These are phyloP conservation scores for Epichloe brachyelytri DNA, from an alignment of 2,329 filamentous ascomycete species.

Conservation along the genomic window DNA sequence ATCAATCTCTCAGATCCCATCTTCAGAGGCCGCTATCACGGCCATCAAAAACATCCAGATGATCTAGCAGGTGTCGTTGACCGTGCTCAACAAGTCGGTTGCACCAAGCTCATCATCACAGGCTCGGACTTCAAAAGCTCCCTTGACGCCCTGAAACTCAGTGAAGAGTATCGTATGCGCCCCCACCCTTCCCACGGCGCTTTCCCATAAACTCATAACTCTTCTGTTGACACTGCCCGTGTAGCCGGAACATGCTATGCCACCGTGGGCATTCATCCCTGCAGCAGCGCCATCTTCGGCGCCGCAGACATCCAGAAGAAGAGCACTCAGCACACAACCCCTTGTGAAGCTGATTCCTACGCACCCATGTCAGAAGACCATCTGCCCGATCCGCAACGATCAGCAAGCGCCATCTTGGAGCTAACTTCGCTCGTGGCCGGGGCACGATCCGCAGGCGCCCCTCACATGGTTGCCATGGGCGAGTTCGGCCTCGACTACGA, in stretches of 20 bases:
- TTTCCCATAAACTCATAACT: neutral
- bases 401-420: conserved; percentile 37
- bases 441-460: conserved; percentile 33
- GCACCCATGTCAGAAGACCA: conserved; percentile 36
- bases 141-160: conserved; percentile 58
- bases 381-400: conserved; percentile 29
- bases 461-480: conserved; percentile 63
- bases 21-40: conserved; percentile 74
- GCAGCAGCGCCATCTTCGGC: conserved; percentile 69
- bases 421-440: conserved; percentile 53
- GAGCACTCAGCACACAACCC: conserved; percentile 26
- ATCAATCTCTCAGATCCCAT: conserved; percentile 94
- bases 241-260: conserved; percentile 71
- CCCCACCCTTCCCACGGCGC: neutral
- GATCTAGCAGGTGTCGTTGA: conserved; percentile 68
- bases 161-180: conserved; percentile 55
- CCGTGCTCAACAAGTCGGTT: conserved; percentile 65
- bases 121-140: conserved; percentile 78
- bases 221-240: neutral
- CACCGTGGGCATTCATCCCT: conserved; percentile 90
- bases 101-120: conserved; percentile 82
- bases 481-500: conserved; percentile 97
- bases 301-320: conserved; percentile 32
- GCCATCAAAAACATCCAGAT: conserved; percentile 59
- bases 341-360: conserved; percentile 40